Percentiles rank a stretch among this genome's conserved stretches.
Evolutionary conservation across 768 basidiomycete genomes (phyloP).

Genomic region (Xerocomus spinulosus): DNA sequence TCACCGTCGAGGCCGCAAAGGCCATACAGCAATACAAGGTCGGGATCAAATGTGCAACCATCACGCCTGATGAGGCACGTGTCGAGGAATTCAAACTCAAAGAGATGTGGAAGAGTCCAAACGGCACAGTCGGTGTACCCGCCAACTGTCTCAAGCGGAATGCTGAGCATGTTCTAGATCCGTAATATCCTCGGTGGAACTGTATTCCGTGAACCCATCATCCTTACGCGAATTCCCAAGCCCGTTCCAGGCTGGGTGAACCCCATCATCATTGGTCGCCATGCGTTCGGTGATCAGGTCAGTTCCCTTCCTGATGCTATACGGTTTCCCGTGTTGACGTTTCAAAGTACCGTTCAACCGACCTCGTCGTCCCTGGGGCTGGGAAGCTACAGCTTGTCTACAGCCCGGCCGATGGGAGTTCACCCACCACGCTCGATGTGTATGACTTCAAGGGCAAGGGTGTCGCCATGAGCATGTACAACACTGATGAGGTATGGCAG

Average conservation of each 20-base stretch:
- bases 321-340: constrained; percentile 7
- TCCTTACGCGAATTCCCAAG: constrained; percentile 84
- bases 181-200: constrained; percentile 98
- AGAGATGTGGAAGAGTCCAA: constrained; percentile 98
- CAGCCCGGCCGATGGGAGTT: constrained; percentile 74
- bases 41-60: constrained; percentile 98
- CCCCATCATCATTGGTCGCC: constrained; percentile 93
- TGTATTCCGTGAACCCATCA: constrained; percentile 98
- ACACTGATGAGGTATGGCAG: constrained; percentile 78
- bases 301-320: constrained; percentile 16
- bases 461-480: constrained; percentile 97
- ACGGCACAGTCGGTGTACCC: constrained; percentile 69
- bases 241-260: constrained; percentile 96
- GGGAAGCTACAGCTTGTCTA: constrained; percentile 93
- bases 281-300: constrained; percentile 95
- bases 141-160: not conserved
- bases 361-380: constrained; percentile 85
- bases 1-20: constrained; percentile 90
- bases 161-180: constrained; percentile 47
- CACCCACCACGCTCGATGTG: constrained; percentile 67
- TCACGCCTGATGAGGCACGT: constrained; percentile 96
- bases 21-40: constrained; percentile 94
- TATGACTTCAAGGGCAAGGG: constrained; percentile 93
- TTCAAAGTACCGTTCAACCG: constrained; percentile 83
- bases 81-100: constrained; percentile 97